A percentile compares a stretch with the other conserved stretches of the same genome.
These are phyloP conservation scores for Articulospora tetracladia DNA, from an alignment of 495 filamentous ascomycete species.

Conservation along the genomic window DNA sequence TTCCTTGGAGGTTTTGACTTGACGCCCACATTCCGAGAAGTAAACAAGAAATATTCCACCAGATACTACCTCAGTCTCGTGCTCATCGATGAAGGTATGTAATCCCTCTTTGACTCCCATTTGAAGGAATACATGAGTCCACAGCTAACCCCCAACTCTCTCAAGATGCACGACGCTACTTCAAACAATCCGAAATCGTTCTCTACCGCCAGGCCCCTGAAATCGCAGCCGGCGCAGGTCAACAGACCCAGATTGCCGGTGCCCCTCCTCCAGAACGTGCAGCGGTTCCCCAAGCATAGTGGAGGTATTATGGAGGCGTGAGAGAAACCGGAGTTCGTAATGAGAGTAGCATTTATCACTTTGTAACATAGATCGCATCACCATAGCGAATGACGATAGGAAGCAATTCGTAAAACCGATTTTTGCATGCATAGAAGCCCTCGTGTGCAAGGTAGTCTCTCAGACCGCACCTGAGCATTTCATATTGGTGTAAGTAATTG, in stretches of 20 bases:
- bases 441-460: too few species aligned
- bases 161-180: conserved; percentile 90
- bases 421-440: not conserved
- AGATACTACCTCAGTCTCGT: conserved; percentile 97
- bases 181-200: conserved; percentile 99
- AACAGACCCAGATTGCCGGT: conserved; percentile 26
- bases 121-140: not conserved
- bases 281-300: conserved; percentile 12
- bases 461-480: too few species aligned
- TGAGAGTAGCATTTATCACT: not conserved
- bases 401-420: not conserved
- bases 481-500: too few species aligned
- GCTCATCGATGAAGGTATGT: conserved; percentile 86
- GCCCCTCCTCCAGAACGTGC: conserved; percentile 26
- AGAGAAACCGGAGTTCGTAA: not conserved
- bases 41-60: conserved; percentile 99
- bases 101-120: too few species aligned
- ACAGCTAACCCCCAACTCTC: not conserved
- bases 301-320: conserved; percentile 1
- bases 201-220: conserved; percentile 93
- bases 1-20: conserved; percentile 98
- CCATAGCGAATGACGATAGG: not conserved
- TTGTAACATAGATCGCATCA: conserved; percentile 22
- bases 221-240: conserved; percentile 31
- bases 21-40: conserved; percentile 97